Conservation (phyloP, 2,329 filamentous ascomycete species). For the Trichoderma oligosporum region DNA sequence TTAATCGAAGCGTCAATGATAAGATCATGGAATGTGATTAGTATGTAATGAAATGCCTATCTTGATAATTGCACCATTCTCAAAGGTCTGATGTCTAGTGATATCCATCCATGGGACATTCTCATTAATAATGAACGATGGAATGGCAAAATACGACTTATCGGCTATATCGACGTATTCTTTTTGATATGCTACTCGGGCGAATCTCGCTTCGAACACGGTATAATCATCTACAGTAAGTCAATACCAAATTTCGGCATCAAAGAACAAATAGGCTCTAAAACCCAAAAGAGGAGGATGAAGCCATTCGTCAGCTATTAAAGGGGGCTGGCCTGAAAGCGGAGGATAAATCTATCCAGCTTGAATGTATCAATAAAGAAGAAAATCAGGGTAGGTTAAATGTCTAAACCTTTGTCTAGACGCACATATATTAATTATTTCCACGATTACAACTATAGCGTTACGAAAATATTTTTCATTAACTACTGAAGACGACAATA, state of each 20-base stretch:
- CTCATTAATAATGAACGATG: constrained; percentile 16
- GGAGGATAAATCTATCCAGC: constrained; percentile 1
- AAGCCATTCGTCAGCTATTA: constrained; percentile 7
- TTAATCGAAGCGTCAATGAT: constrained; percentile 10
- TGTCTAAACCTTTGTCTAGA: not conserved
- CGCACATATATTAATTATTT: not conserved
- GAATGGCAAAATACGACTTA: constrained; percentile 17
- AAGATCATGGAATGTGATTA: constrained; percentile 19
- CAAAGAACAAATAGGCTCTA: no score
- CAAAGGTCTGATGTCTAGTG: not conserved
- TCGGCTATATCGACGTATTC: constrained; percentile 21
- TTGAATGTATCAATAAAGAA: constrained; percentile 14
- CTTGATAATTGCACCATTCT: not conserved
- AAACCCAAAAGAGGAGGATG: constrained; percentile 9
- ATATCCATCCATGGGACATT: constrained; percentile 19
- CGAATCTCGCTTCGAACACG: constrained; percentile 22
- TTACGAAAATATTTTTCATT: constrained; percentile 15
- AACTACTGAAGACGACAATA: not conserved
- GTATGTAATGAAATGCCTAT: not conserved
- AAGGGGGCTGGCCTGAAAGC: not conserved
- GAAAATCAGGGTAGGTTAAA: not conserved
- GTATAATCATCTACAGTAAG: constrained; percentile 22
- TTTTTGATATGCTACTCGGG: constrained; percentile 22
- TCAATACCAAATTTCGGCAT: not conserved
- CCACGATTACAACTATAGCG: not conserved